Conservation (phyloP, 805 yeast genomes). For the Starmera amethionina region DNA sequence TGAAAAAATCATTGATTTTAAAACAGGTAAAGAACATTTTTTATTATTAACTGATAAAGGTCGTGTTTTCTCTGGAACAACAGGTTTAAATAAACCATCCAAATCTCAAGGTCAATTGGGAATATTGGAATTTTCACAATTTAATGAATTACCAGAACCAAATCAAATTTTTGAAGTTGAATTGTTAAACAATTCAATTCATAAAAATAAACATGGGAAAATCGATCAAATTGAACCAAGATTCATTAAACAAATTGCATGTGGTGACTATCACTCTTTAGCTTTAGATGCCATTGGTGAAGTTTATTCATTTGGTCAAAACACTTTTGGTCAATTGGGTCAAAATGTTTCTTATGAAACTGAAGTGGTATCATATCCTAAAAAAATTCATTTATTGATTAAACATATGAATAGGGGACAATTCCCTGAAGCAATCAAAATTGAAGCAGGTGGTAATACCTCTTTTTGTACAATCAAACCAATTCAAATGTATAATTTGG, state of each 20-base stretch:
- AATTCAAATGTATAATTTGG: constrained; percentile 17
- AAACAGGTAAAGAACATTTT: constrained; percentile 60
- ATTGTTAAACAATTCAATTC: constrained; percentile 40
- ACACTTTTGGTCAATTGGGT: constrained; percentile 80
- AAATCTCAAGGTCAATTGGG: constrained; percentile 77
- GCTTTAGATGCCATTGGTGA: constrained; percentile 59
- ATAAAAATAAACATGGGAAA: constrained; percentile 7
- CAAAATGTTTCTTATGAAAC: constrained; percentile 53
- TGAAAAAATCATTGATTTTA: constrained; percentile 41
- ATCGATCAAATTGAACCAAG: constrained; percentile 25
- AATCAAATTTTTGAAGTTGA: constrained; percentile 44
- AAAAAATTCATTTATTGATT: constrained; percentile 31
- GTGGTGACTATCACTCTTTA: constrained; percentile 67
- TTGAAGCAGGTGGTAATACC: constrained; percentile 66
- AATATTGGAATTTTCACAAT: constrained; percentile 60
- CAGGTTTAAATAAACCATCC: constrained; percentile 33
- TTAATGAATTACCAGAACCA: constrained; percentile 40
- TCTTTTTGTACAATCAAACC: constrained; percentile 38
- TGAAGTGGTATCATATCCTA: constrained; percentile 66
- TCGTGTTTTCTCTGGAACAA: constrained; percentile 50
- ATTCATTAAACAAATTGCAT: constrained; percentile 47
- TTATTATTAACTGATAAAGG: constrained; percentile 53
- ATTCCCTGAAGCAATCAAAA: constrained; percentile 37
- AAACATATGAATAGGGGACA: constrained; percentile 31
- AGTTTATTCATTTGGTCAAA: constrained; percentile 82